Evolutionary conservation across 371 early-diverging fungal species (phyloP).

Genomic region (Rhizopus sp.): DNA sequence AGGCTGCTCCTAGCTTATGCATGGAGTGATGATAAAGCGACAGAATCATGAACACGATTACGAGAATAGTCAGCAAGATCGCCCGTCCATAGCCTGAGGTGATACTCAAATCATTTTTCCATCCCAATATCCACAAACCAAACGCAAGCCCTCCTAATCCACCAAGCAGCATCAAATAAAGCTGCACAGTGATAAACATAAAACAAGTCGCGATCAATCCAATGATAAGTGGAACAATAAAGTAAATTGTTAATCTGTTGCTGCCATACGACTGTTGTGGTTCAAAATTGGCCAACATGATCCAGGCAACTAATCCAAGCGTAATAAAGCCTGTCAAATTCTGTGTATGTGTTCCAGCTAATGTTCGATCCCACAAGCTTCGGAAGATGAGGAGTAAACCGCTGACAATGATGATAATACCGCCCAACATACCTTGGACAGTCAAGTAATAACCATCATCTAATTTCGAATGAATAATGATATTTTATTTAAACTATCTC

Average conservation of each 20-base stretch:
- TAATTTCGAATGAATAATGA: neutral
- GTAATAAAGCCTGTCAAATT: conserved; percentile 39
- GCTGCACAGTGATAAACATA: conserved; percentile 39
- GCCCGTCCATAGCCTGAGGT: conserved; percentile 58
- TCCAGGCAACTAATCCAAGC: conserved; percentile 47
- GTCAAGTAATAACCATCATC: conserved; percentile 48
- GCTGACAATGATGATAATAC: conserved; percentile 58
- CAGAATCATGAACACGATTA: conserved; percentile 53
- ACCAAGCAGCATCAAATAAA: conserved; percentile 53
- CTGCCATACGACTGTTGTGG: conserved; percentile 32
- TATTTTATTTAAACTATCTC: neutral
- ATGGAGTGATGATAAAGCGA: conserved; percentile 56
- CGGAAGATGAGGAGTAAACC: conserved; percentile 69
- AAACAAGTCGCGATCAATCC: conserved; percentile 11
- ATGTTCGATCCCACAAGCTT: conserved; percentile 23
- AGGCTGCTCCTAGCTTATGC: conserved; percentile 64
- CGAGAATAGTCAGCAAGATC: conserved; percentile 62
- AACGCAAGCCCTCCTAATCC: conserved; percentile 65
- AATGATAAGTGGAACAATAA: conserved; percentile 57
- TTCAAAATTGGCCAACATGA: conserved; percentile 59
- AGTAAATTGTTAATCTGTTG: conserved; percentile 41
- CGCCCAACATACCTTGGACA: conserved; percentile 60
- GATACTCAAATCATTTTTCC: conserved; percentile 58
- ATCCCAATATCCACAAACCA: conserved; percentile 65
- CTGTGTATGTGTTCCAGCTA: conserved; percentile 59